Base-by-base conservation (phyloP, 2,329 filamentous ascomycete species). In the Hypoxylon sp. region DNA sequence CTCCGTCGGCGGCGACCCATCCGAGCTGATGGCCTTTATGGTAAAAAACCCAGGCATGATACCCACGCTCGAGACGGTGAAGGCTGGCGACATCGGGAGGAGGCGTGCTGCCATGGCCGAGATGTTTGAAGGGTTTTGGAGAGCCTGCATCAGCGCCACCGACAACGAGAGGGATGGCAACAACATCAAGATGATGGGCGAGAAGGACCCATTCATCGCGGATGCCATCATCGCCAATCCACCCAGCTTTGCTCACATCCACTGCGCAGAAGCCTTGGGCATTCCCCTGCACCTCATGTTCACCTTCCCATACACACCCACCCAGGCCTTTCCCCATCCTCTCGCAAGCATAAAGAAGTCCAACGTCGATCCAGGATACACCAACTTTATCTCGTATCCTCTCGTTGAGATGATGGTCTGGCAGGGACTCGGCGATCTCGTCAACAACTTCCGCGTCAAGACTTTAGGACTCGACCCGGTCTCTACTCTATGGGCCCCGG, bases 181-280 rank as follows among this genome's bases (percentile, higher is more conserved):
- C 8, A 89, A 87, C 60, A 63, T 81, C 20, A 85, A 83, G 65
- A 83, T 88, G 80, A 83, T 89, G 80, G 82, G 80, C 1, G 69
- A 77, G 5, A 83, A 79, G 57, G 67, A 76, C 11, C 80, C 82
- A 0, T 89, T 89, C 61, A 74, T 89, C 11, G 86, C 86, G 0
- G 86, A 94, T 65, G 87, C 84, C n/a, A 93, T 94, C 61, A 93
- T 94, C 52, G 89, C 90, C 0, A 94, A 94, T 58, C 90, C 90
- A 0, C 88, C 88, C 0, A 87, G 82, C 56, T 90, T 92, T 68
- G 88, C 87, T 0, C 89, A 91, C 64, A 77, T 91, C 1, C 89
- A 91, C 70, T 91, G 89, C 57, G 90, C 90, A 0, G 89, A 94
- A 69, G 84, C 87, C 17, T 69, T 94, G 16, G 89, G 89, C 0